Conservation (phyloP, 805 yeast genomes). For the Komagataella phaffii region DNA sequence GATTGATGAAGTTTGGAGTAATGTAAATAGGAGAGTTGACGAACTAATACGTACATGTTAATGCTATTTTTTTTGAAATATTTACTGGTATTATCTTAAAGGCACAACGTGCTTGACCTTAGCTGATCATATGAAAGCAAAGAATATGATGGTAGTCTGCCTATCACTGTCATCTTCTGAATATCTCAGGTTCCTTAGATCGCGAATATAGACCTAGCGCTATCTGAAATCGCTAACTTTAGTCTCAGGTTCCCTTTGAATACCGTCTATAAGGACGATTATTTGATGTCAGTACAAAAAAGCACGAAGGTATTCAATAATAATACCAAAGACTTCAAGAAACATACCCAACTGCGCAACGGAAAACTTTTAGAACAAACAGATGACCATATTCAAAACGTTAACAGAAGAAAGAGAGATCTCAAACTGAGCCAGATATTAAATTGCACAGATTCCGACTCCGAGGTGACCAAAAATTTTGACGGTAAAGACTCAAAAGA, state of each 20-base stretch:
- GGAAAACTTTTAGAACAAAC: constrained; percentile 18
- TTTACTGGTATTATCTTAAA: too few relatives aligned
- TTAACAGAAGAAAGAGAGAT: constrained; percentile 21
- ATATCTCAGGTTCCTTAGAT: not conserved
- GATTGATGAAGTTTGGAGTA: too few relatives aligned
- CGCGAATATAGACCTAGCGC: not conserved
- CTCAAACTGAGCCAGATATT: constrained; percentile 10
- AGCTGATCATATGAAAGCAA: too few relatives aligned
- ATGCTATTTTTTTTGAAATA: too few relatives aligned
- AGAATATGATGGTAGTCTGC: too few relatives aligned
- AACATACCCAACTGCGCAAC: not conserved
- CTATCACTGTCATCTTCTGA: too few relatives aligned
- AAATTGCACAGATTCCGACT: constrained; percentile 6
- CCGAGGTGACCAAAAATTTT: constrained; percentile 1
- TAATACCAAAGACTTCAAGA: not conserved
- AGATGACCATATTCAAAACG: constrained; percentile 29
- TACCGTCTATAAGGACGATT: not conserved
- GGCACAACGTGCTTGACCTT: too few relatives aligned
- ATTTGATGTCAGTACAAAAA: not conserved
- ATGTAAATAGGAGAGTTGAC: too few relatives aligned
- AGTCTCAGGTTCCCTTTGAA: not conserved
- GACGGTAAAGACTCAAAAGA: constrained; percentile 2
- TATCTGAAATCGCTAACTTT: not conserved
- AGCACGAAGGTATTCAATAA: not conserved
- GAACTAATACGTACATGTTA: too few relatives aligned